Evolutionary conservation across 176 grass and related monocot genomes (phyloP).

Genomic region (Urochloa ruziziensis): DNA sequence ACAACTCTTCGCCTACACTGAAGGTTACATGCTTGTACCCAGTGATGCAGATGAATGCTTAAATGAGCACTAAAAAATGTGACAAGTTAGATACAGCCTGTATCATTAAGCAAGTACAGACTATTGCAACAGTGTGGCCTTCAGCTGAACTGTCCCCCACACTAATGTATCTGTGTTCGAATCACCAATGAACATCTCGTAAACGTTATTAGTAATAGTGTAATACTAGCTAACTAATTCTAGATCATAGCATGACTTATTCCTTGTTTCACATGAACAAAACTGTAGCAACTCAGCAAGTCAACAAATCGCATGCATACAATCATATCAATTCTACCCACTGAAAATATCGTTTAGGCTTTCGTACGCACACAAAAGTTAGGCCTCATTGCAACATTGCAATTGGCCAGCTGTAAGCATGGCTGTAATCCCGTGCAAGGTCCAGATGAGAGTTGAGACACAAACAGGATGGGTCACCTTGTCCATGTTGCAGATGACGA

Average conservation of each 20-base stretch:
- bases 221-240: not conserved
- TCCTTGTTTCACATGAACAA: not conserved
- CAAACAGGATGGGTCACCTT: constrained; percentile 48
- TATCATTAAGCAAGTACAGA: not conserved
- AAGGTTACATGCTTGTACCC: not conserved
- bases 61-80: not conserved
- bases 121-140: not conserved
- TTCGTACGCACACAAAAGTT: no score
- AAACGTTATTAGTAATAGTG: not conserved
- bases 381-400: not conserved
- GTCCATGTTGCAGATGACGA: constrained; percentile 99
- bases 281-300: not conserved
- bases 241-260: not conserved
- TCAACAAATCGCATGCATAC: not conserved
- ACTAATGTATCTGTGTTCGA: not conserved
- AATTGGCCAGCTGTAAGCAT: not conserved
- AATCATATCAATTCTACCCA: not conserved
- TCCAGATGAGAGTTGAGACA: not conserved
- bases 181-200: not conserved
- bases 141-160: not conserved
- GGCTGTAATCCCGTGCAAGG: not conserved
- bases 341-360: not conserved
- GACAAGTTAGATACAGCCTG: not conserved
- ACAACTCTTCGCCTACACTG: not conserved
- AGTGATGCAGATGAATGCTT: not conserved